Evolutionary conservation across 768 basidiomycete species (phyloP).

Genomic region (Podaxis carcinomalis): DNA sequence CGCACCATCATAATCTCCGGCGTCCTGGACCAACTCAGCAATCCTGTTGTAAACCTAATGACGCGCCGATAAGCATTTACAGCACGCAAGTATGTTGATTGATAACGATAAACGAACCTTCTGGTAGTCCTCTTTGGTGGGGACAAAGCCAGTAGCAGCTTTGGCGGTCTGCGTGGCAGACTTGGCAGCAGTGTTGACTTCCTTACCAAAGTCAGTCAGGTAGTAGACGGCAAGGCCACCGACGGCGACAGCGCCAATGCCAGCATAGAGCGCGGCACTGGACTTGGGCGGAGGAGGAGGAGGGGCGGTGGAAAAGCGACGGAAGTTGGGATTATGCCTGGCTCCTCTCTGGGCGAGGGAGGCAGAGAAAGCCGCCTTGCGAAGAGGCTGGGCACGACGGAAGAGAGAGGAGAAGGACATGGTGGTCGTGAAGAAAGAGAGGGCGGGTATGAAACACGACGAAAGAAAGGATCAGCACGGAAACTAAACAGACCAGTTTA

Average conservation of each 20-base stretch:
- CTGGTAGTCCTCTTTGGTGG: conserved; percentile 83
- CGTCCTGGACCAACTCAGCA: conserved; percentile 70
- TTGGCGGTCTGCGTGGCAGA: conserved; percentile 61
- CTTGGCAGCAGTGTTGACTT: conserved; percentile 52
- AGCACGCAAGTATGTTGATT: not conserved
- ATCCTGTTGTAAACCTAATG: conserved; percentile 86
- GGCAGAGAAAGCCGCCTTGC: conserved; percentile 12
- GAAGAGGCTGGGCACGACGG: conserved; percentile 32
- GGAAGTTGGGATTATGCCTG: conserved; percentile 20
- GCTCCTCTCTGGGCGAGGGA: conserved; percentile 15
- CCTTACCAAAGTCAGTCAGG: conserved; percentile 43
- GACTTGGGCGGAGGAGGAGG: conserved; percentile 43
- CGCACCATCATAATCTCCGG: conserved; percentile 84
- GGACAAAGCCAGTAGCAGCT: conserved; percentile 64
- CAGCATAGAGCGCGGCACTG: conserved; percentile 55
- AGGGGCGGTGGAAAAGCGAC: conserved; percentile 56
- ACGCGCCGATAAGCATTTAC: not conserved
- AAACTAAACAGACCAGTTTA: not conserved
- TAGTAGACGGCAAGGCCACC: conserved; percentile 65
- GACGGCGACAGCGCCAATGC: conserved; percentile 55
- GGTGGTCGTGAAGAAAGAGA: conserved; percentile 19
- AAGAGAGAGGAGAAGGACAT: conserved; percentile 58
- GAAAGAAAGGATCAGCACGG: not conserved
- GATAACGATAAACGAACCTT: conserved; percentile 45
- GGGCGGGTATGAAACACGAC: conserved; percentile 7